Percentiles rank a stretch among this genome's conserved stretches.
These are phyloP conservation scores for Coemansia asiatica DNA, from an alignment of 192 early-diverging fungal species.

Conservation along the genomic window DNA sequence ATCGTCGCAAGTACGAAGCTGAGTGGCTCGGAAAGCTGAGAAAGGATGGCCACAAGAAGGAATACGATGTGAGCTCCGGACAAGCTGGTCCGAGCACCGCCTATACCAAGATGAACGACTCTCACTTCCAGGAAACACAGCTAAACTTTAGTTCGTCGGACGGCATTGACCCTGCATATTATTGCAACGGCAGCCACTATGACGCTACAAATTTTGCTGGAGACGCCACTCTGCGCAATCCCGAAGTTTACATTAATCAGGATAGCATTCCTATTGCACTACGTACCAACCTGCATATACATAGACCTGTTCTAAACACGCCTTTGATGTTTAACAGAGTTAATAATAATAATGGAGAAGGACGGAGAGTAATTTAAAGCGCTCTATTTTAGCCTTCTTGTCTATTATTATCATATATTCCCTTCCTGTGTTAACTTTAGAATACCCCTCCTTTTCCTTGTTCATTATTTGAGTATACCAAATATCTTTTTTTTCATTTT, in stretches of 20 bases:
- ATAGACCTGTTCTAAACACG: constrained; percentile 36
- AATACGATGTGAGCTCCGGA: constrained; percentile 37
- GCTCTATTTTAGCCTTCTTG: background rate
- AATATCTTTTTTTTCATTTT: constrained; percentile 10
- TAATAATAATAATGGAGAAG: constrained; percentile 2
- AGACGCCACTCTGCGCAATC: constrained; percentile 18
- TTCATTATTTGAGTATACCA: too few species aligned
- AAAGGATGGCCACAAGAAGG: constrained; percentile 40
- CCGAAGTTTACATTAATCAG: constrained; percentile 26
- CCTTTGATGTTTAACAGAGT: constrained; percentile 29
- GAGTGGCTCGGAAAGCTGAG: constrained; percentile 48
- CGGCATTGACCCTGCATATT: constrained; percentile 18
- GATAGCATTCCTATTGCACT: constrained; percentile 37
- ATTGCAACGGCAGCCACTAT: constrained; percentile 15
- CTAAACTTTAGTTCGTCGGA: constrained; percentile 30
- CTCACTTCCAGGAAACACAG: constrained; percentile 36
- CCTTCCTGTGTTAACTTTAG: too few species aligned
- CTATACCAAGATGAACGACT: constrained; percentile 43
- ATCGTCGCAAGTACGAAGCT: constrained; percentile 35
- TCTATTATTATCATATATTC: too few species aligned
- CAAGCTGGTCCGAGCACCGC: constrained; percentile 33
- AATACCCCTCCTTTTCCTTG: too few species aligned
- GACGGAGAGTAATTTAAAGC: constrained; percentile 4
- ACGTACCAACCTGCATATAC: constrained; percentile 46
- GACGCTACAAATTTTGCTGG: constrained; percentile 14